These are phyloP conservation scores for Lactarius vividus DNA, from an alignment of 768 basidiomycete species.

Conservation along the genomic window DNA sequence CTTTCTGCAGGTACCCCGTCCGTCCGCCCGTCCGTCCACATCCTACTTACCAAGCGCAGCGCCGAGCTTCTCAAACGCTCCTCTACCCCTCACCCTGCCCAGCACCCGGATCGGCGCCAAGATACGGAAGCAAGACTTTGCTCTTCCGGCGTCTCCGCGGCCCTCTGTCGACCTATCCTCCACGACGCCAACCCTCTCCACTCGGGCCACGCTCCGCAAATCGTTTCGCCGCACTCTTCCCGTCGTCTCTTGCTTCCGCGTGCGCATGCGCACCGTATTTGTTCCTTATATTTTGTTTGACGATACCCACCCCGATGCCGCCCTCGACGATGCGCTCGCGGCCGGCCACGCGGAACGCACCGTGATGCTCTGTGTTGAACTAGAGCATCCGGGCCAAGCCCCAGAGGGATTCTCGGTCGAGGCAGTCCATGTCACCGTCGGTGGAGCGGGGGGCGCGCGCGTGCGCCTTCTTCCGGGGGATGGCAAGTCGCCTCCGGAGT, in stretches of 20 bases:
- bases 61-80: constrained; percentile 40
- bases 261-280: constrained; percentile 93
- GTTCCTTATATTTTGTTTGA: constrained; percentile 77
- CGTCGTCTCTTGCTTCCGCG: constrained; percentile 79
- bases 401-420: constrained; percentile 65
- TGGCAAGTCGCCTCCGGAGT: too few species aligned
- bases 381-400: constrained; percentile 75
- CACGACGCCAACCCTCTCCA: constrained; percentile 27
- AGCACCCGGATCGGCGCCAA: constrained; percentile 67
- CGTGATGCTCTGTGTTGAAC: constrained; percentile 83
- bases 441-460: too few species aligned
- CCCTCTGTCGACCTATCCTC: constrained; percentile 41
- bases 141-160: constrained; percentile 50
- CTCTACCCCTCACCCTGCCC: constrained; percentile 51
- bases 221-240: constrained; percentile 81
- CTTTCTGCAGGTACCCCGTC: constrained; percentile 51
- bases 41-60: constrained; percentile 35
- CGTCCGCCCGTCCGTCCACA: constrained; percentile 1
- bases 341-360: constrained; percentile 81
- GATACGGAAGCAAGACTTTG: constrained; percentile 60
- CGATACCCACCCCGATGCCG: constrained; percentile 31
- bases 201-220: constrained; percentile 73
- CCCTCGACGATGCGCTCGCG: constrained; percentile 45
- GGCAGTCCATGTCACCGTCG: too few species aligned
- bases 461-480: too few species aligned